Conservation (phyloP, 495 filamentous ascomycete species). For the Pyrenula aspistea region DNA sequence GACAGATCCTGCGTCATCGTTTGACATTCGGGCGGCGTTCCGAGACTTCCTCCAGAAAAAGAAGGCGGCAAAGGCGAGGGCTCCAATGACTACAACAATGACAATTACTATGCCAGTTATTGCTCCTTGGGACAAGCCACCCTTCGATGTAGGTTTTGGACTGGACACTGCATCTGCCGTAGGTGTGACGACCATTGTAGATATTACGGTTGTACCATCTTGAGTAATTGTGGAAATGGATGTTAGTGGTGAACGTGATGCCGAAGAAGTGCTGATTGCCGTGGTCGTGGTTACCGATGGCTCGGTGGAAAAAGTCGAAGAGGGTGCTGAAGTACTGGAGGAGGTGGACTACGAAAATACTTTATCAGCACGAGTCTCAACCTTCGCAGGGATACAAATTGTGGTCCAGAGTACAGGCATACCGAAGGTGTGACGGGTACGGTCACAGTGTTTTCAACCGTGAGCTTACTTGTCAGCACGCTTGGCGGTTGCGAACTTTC, state of each 20-base stretch:
- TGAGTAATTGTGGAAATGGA: neutral
- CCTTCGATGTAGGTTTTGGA: neutral
- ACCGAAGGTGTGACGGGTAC: constrained; percentile 1
- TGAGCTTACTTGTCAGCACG: constrained; percentile 13
- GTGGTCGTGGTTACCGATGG: constrained; percentile 3
- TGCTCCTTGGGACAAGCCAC: neutral
- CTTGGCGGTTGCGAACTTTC: constrained; percentile 10
- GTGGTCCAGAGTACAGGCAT: neutral
- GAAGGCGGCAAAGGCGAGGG: neutral
- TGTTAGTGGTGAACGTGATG: neutral
- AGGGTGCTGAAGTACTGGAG: constrained; percentile 2
- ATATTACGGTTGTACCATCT: neutral
- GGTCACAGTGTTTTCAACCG: constrained; percentile 2
- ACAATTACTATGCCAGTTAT: neutral
- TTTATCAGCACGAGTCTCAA: neutral
- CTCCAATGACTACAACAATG: neutral
- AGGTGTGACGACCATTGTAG: neutral
- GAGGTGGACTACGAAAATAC: neutral
- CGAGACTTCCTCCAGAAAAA: neutral
- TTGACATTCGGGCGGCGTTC: neutral
- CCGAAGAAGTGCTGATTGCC: neutral
- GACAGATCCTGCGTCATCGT: neutral
- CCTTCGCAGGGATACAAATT: neutral
- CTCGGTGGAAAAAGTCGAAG: constrained; percentile 7
- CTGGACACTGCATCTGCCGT: neutral